Percentiles rank a stretch among this genome's conserved stretches.
Conservation (phyloP, 805 yeast species). For the Lachancea lanzarotensis region DNA sequence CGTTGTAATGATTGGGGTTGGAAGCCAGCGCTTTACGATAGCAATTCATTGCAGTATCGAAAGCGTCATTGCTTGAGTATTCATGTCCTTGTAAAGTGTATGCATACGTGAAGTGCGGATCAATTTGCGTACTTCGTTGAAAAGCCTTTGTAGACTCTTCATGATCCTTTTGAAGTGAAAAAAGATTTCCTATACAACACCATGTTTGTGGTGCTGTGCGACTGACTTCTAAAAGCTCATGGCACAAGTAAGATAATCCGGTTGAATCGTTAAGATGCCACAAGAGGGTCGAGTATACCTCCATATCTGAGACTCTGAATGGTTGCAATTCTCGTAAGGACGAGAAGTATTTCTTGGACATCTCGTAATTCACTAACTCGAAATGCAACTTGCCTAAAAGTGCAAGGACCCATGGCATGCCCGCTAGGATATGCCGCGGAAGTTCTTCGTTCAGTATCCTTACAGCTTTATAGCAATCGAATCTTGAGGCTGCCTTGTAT, state of each 20-base stretch:
- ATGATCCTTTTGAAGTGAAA: conserved; percentile 75
- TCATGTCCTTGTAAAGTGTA: conserved; percentile 94
- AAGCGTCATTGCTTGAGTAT: conserved; percentile 77
- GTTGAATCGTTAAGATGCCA: conserved; percentile 88
- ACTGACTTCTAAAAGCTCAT: conserved; percentile 65
- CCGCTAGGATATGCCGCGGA: conserved; percentile 50
- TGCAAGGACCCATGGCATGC: conserved; percentile 79
- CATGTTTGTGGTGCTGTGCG: conserved; percentile 74
- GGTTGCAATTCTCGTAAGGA: conserved; percentile 64
- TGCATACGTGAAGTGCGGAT: conserved; percentile 73
- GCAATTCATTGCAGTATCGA: conserved; percentile 78
- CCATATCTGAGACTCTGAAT: conserved; percentile 82
- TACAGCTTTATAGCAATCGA: conserved; percentile 76
- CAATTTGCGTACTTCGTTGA: conserved; percentile 64
- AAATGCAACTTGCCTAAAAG: conserved; percentile 76
- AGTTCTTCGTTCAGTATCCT: conserved; percentile 50
- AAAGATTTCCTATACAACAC: conserved; percentile 87
- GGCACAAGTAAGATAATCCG: conserved; percentile 73
- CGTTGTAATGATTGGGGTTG: conserved; percentile 84
- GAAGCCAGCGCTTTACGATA: conserved; percentile 71
- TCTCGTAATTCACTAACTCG: conserved; percentile 80
- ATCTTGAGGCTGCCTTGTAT: conserved; percentile 53
- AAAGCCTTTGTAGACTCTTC: conserved; percentile 88
- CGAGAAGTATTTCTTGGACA: conserved; percentile 58
- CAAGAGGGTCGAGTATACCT: conserved; percentile 76